These are phyloP conservation scores for Lactifluus volemus DNA, from an alignment of 768 basidiomycete genomes.

Conservation along the genomic window DNA sequence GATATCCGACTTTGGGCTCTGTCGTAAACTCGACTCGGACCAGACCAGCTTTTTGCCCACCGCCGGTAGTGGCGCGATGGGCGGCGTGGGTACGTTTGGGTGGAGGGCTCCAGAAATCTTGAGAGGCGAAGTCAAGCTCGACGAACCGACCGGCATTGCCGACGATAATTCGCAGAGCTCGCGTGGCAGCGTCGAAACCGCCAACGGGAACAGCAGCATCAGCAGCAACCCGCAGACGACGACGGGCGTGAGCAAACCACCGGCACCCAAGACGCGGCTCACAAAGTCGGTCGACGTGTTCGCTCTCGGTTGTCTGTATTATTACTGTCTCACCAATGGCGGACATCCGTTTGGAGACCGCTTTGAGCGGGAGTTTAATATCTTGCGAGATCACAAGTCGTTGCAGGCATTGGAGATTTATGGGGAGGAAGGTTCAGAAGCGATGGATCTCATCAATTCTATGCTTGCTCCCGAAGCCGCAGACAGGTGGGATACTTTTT, in stretches of 20 bases:
- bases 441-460: slow-evolving; percentile 61
- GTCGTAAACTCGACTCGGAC: slow-evolving; percentile 90
- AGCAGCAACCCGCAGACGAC: slow-evolving; percentile 4
- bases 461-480: slow-evolving; percentile 78
- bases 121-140: slow-evolving; percentile 86
- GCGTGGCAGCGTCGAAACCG: slow-evolving; percentile 51
- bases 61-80: slow-evolving; percentile 56
- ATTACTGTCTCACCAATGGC: slow-evolving; percentile 84
- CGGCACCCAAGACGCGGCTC: slow-evolving; percentile 41
- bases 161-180: slow-evolving; percentile 63
- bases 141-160: slow-evolving; percentile 44
- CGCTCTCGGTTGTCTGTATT: slow-evolving; percentile 91
- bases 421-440: slow-evolving; percentile 94
- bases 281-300: slow-evolving; percentile 98
- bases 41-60: slow-evolving; percentile 96
- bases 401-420: slow-evolving; percentile 66
- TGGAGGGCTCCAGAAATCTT: slow-evolving; percentile 98
- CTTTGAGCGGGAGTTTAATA: slow-evolving; percentile 91
- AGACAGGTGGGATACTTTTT: slow-evolving; percentile 41
- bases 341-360: slow-evolving; percentile 91
- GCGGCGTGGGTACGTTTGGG: slow-evolving; percentile 89
- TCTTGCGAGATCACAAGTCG: slow-evolving; percentile 70
- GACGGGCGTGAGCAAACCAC: slow-evolving; percentile 35
- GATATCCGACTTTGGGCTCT: slow-evolving; percentile 95
- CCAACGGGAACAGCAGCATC: slow-evolving; percentile 25